A percentile compares a stretch with the other conserved stretches of the same genome.
phyloP scores from a whole-genome alignment of 352 stramenopile genomes.

The Aphanomyces stellatus region DNA sequence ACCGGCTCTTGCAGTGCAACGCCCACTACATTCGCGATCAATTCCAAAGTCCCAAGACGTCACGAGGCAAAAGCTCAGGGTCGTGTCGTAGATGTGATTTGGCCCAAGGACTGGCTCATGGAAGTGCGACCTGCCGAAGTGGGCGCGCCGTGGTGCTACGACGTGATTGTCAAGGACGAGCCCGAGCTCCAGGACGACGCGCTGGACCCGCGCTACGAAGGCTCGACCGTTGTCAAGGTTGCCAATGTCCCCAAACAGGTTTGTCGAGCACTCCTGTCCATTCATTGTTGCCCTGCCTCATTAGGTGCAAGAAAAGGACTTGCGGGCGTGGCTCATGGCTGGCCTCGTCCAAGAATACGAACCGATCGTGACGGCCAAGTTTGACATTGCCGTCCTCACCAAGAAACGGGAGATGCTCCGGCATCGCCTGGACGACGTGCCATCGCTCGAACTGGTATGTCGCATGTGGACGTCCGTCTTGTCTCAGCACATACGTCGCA shows the following conservation, averaged over 20 bases:
- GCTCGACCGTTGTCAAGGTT: constrained; percentile 40
- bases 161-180: constrained; percentile 56
- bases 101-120: constrained; percentile 61
- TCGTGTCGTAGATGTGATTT: constrained; percentile 44
- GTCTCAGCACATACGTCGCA: too few species aligned
- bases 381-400: constrained; percentile 27
- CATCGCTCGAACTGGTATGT: too few species aligned
- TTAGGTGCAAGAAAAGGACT: constrained; percentile 36
- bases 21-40: constrained; percentile 50
- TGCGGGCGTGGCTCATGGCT: constrained; percentile 51
- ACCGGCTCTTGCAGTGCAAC: constrained; percentile 54
- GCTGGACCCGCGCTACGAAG: constrained; percentile 45
- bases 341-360: constrained; percentile 49
- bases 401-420: constrained; percentile 41
- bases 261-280: neutral
- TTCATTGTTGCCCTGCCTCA: neutral
- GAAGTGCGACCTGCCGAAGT: constrained; percentile 40
- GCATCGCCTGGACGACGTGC: constrained; percentile 19
- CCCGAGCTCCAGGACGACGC: constrained; percentile 50
- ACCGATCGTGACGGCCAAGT: constrained; percentile 31
- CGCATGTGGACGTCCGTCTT: too few species aligned
- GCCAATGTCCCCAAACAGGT: constrained; percentile 34
- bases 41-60: constrained; percentile 34
- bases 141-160: constrained; percentile 59
- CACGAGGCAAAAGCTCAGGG: neutral